A percentile compares a stretch with the other conserved stretches of the same genome.
These are phyloP conservation scores for Ceratobasidium theobromae DNA, from an alignment of 1,284 basidiomycete species.

Conservation along the genomic window DNA sequence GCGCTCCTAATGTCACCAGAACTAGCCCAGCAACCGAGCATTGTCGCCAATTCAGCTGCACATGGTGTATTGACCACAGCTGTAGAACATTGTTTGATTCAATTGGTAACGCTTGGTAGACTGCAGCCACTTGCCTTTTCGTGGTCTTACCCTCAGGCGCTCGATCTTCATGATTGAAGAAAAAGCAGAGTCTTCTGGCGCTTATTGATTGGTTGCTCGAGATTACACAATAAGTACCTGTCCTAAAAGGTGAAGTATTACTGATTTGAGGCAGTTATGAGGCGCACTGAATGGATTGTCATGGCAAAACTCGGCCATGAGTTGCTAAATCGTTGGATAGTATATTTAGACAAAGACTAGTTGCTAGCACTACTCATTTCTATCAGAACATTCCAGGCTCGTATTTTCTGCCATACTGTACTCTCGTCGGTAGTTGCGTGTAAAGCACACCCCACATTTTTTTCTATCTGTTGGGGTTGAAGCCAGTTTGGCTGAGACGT, in stretches of 20 bases:
- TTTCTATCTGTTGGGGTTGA: too few relatives aligned
- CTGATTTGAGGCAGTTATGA: too few relatives aligned
- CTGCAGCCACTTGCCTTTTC: slow-evolving; percentile 71
- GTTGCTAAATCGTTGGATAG: too few relatives aligned
- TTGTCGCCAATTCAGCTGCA: slow-evolving; percentile 71
- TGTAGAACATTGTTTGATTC: background rate
- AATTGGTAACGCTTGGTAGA: slow-evolving; percentile 28
- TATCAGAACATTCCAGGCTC: too few relatives aligned
- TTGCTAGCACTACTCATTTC: too few relatives aligned
- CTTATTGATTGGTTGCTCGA: background rate
- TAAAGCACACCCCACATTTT: too few relatives aligned
- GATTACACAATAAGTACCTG: too few relatives aligned
- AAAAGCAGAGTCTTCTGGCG: slow-evolving; percentile 22
- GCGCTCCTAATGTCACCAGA: slow-evolving; percentile 66
- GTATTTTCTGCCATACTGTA: too few relatives aligned
- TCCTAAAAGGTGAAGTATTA: too few relatives aligned
- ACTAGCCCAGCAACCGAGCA: slow-evolving; percentile 93
- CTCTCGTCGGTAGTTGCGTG: too few relatives aligned
- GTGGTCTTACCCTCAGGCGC: slow-evolving; percentile 77
- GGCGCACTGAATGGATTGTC: background rate
- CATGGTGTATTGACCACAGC: slow-evolving; percentile 55
- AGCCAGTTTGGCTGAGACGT: too few relatives aligned
- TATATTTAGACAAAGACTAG: too few relatives aligned
- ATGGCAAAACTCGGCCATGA: background rate
- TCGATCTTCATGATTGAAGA: slow-evolving; percentile 60